A percentile compares a stretch with the other conserved stretches of the same genome.
phyloP scores from a whole-genome alignment of 257 asterid species.

The Linderniella brevidens region DNA sequence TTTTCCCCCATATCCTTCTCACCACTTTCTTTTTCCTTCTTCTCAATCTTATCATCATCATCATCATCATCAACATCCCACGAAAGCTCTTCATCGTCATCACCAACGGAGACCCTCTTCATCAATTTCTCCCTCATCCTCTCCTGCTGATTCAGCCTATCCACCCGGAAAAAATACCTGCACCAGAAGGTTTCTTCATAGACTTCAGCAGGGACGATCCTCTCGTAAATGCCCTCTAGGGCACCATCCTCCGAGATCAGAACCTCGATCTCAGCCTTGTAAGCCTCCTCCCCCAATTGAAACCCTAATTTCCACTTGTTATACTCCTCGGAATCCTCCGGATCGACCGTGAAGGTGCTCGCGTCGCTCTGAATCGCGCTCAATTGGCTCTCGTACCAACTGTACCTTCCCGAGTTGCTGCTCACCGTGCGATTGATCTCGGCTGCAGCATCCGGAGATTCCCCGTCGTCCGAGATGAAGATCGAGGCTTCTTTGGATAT shows the following conservation, averaged over 20 bases:
- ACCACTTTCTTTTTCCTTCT: constrained; percentile 16
- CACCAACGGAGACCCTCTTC: constrained; percentile 37
- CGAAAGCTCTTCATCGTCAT: constrained; percentile 65
- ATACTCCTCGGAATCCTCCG: constrained; percentile 33
- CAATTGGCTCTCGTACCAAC: constrained; percentile 49
- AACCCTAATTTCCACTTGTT: constrained; percentile 57
- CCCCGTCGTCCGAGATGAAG: constrained; percentile 7
- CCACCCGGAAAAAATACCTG: constrained; percentile 63
- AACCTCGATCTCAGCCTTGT: constrained; percentile 31
- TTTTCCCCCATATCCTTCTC: constrained; percentile 19
- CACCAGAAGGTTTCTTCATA: constrained; percentile 67
- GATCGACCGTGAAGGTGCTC: constrained; percentile 52
- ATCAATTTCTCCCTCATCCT: constrained; percentile 53
- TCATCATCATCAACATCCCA: constrained; percentile 35
- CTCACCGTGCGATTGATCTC: constrained; percentile 8
- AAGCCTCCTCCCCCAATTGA: constrained; percentile 26
- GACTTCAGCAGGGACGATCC: constrained; percentile 43
- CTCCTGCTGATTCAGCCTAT: constrained; percentile 40
- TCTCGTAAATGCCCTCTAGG: constrained; percentile 39
- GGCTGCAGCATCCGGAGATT: constrained; percentile 15
- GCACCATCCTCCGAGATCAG: constrained; percentile 30
- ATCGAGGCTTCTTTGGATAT: constrained; percentile 48
- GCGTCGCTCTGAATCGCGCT: constrained; percentile 42
- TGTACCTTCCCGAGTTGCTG: constrained; percentile 36
- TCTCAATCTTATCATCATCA: constrained; percentile 5